phyloP scores from a whole-genome alignment of 2,329 filamentous ascomycete species.

The Helminthosporium solani region DNA sequence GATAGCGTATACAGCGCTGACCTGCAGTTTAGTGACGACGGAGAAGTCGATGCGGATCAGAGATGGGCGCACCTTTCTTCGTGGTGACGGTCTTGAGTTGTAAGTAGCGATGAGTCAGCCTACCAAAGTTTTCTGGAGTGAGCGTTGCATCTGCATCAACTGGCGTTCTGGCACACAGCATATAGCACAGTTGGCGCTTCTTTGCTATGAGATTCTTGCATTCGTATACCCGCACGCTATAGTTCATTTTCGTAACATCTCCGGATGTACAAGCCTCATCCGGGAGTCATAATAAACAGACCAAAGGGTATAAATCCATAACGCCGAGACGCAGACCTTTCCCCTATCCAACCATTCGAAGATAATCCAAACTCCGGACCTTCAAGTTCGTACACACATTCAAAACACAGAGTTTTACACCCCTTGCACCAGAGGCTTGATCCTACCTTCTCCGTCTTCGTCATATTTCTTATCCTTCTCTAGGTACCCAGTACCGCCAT shows the following conservation, averaged over 20 bases:
- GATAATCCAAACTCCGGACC: conserved; percentile 1
- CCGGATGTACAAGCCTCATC: too few relatives aligned
- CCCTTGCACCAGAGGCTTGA: background rate
- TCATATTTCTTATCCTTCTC: conserved; percentile 7
- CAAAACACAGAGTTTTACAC: background rate
- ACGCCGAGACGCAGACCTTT: background rate
- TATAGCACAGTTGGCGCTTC: background rate
- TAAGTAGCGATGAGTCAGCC: background rate
- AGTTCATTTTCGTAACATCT: background rate
- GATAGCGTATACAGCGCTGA: conserved; percentile 15
- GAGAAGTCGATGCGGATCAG: conserved; percentile 25
- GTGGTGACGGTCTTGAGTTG: background rate
- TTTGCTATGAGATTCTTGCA: background rate
- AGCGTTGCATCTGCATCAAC: conserved; percentile 1
- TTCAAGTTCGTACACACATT: background rate
- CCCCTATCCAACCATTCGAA: background rate
- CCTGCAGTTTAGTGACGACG: conserved; percentile 24
- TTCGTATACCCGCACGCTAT: conserved; percentile 8
- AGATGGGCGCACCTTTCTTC: conserved; percentile 34
- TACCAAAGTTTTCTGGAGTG: background rate
- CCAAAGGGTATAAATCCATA: conserved; percentile 8
- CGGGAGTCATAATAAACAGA: background rate
- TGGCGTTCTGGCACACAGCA: background rate
- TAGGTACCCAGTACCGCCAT: conserved; percentile 5
- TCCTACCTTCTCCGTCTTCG: background rate